These are phyloP conservation scores for Trichoderma pleuroti DNA, from an alignment of 2,329 filamentous ascomycete species.

Conservation along the genomic window DNA sequence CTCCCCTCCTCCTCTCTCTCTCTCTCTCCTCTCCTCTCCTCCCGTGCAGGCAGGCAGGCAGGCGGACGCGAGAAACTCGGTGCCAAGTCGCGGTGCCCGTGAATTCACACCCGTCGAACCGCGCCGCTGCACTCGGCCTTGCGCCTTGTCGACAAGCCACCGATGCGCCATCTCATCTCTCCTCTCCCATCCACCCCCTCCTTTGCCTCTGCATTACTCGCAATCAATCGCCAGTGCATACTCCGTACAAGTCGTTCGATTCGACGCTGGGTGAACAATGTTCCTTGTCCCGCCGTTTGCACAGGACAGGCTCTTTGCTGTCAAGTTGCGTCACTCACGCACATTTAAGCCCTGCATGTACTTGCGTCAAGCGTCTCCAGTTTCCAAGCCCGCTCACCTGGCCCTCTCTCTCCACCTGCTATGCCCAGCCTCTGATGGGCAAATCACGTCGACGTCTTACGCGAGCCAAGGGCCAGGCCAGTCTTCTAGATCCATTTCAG, in stretches of 20 bases:
- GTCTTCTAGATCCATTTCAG: conserved; percentile 5
- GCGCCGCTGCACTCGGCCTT: background rate
- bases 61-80: background rate
- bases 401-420: background rate
- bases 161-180: background rate
- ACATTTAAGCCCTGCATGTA: background rate
- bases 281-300: background rate
- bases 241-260: background rate
- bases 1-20: too few species aligned
- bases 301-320: background rate
- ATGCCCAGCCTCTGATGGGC: background rate
- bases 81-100: background rate
- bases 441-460: background rate
- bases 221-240: background rate
- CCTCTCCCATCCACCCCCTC: background rate
- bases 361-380: background rate
- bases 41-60: background rate
- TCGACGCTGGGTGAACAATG: background rate
- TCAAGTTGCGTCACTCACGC: background rate
- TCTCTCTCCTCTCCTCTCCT: background rate
- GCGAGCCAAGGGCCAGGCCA: conserved; percentile 8
- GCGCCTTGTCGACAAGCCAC: background rate
- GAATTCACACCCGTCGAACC: background rate
- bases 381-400: background rate
- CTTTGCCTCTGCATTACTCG: background rate